These are phyloP conservation scores for Cruciata laevipes DNA, from an alignment of 257 asterid species.

Conservation along the genomic window DNA sequence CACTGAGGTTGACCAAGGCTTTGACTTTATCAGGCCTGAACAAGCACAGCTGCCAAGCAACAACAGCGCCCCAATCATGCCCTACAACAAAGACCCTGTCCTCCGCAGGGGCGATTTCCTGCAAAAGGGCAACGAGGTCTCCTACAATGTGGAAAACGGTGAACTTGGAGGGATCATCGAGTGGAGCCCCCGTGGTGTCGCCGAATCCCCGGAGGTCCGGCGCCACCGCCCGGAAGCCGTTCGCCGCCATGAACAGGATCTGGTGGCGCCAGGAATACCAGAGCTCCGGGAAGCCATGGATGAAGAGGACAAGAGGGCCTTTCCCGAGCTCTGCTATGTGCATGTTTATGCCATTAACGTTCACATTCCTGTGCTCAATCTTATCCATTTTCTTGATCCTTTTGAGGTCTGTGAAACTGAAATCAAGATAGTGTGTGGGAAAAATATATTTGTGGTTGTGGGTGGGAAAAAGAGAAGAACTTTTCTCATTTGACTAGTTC, in stretches of 20 bases:
- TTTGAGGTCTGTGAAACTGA: background rate
- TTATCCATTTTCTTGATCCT: background rate
- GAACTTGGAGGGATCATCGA: background rate
- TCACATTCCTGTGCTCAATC: background rate
- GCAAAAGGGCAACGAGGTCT: background rate
- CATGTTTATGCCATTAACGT: background rate
- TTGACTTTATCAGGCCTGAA: slow-evolving; percentile 66
- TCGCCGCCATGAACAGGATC: background rate
- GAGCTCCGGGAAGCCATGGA: slow-evolving; percentile 1
- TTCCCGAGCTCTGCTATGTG: background rate
- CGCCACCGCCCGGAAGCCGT: background rate
- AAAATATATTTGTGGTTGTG: no score
- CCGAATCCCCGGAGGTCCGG: background rate
- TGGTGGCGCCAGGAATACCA: background rate
- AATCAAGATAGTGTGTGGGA: background rate
- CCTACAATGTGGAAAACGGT: background rate
- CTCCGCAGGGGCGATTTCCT: background rate
- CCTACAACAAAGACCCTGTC: background rate
- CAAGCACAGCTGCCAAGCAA: slow-evolving; percentile 22
- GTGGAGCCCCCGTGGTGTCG: background rate
- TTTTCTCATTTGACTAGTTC: no score
- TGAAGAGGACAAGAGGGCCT: background rate
- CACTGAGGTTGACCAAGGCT: slow-evolving; percentile 71
- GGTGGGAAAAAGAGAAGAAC: no score
- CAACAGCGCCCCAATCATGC: background rate